Base-by-base conservation (phyloP, 495 filamentous ascomycete species). In the Neurospora sp. region DNA sequence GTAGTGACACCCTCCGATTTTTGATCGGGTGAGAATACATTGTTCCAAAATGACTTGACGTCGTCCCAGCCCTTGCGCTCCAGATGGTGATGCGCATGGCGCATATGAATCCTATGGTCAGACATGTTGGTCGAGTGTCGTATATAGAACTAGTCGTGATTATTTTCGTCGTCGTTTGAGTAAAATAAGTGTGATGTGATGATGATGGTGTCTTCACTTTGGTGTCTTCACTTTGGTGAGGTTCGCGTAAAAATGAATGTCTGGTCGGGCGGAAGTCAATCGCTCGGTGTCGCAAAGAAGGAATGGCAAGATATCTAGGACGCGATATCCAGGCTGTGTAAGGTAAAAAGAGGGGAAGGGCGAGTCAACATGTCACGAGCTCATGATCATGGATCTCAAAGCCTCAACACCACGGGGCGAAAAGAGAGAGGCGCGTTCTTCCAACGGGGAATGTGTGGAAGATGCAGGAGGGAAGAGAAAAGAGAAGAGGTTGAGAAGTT, bases 321-420 rank as follows among this genome's bases (percentile, higher is more conserved):
- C 27, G 53, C 27, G 53, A 65, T 65, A 65, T 65, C 53, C 17
- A 17, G 27, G 53, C 27, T 35, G 22, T 61, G 73, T 70, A 74
- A 75, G 41, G 53, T 65, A 31, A 65, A 65, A 65, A 42, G 73
- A 76, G 72, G 70, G 73, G 44, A 74, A 75, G 69, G 45, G 72
- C 48, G 70, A 74, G 73, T 61, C 48, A 71, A 70, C 22, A 68
- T 70, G 27, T 74, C 68, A 74, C 39, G 70, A 65, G 35, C n/a
- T 72, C 70, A 74, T 74, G 70, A 74, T 44, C 70, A 72, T 37
- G 69, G 45, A 45, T 53, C 70, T 40, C 40, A 44, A 72, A 41
- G 70, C 72, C 73, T 74, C 74, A 53, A 72, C 74, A 74, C 73
- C 72, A 61, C 69, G 22, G 59, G 65, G 27, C 22, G n/a, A 68